Evolutionary conservation across 352 stramenopile species (phyloP).

Genomic region (Globisporangium splendens): DNA sequence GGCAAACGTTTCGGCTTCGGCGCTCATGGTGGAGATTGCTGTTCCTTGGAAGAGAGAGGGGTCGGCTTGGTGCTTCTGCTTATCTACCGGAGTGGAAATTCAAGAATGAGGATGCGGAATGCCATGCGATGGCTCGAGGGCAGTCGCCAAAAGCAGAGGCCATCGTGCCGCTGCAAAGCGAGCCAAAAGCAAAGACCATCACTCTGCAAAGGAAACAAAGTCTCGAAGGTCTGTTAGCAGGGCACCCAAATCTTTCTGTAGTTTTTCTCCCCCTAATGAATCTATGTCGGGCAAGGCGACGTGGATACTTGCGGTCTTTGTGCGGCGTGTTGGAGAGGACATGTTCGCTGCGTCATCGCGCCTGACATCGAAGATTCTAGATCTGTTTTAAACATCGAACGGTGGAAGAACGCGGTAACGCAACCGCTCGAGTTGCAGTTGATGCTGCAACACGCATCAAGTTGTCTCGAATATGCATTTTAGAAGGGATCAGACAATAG

Average conservation of each 20-base stretch:
- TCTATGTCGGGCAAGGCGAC: slow-evolving; percentile 24
- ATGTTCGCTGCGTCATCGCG: slow-evolving; percentile 17
- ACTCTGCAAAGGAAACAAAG: slow-evolving; percentile 11
- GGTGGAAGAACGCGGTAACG: background rate
- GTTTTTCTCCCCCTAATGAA: slow-evolving; percentile 10
- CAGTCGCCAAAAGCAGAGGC: background rate
- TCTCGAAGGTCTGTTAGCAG: slow-evolving; percentile 15
- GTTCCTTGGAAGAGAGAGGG: slow-evolving; percentile 11
- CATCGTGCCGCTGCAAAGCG: slow-evolving; percentile 10
- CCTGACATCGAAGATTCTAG: slow-evolving; percentile 56
- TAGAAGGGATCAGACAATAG: background rate
- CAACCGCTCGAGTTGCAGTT: background rate
- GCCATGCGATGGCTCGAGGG: background rate
- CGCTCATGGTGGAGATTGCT: slow-evolving; percentile 70
- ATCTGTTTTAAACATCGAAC: slow-evolving; percentile 18
- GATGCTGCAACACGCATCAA: background rate
- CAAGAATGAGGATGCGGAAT: slow-evolving; percentile 38
- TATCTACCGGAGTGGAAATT: slow-evolving; percentile 44
- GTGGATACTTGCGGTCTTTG: background rate
- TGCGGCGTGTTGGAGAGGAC: background rate
- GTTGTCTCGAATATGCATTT: background rate
- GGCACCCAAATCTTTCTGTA: slow-evolving; percentile 28
- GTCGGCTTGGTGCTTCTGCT: slow-evolving; percentile 20
- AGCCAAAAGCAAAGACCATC: slow-evolving; percentile 22
- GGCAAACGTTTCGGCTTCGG: slow-evolving; percentile 97